Conservation (phyloP, 257 asterid genomes). For the Solanum habrochaites region DNA sequence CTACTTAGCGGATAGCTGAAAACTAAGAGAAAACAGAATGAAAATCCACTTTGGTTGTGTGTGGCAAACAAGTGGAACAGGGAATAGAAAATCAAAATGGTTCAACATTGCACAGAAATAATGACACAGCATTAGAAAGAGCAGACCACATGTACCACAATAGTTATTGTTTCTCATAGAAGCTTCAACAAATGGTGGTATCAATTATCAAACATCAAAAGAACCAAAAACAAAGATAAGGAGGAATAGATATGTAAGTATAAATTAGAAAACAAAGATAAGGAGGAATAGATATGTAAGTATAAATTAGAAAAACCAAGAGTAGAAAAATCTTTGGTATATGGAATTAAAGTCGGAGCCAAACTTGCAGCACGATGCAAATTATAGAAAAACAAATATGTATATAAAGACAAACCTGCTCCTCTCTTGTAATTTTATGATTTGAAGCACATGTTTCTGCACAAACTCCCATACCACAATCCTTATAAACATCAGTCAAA, state of each 20-base stretch:
- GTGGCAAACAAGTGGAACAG: not conserved
- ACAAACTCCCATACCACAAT: slow-evolving; percentile 95
- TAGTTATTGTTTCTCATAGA: not conserved
- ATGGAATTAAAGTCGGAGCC: not conserved
- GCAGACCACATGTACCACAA: not conserved
- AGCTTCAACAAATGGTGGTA: not conserved
- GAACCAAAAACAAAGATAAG: not conserved
- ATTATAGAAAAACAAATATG: not conserved
- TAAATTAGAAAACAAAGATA: not conserved
- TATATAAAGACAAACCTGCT: slow-evolving; percentile 51
- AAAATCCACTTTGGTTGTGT: not conserved
- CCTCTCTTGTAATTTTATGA: slow-evolving; percentile 75
- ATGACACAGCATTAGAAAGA: not conserved
- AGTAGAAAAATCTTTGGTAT: not conserved
- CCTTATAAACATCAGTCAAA: slow-evolving; percentile 90
- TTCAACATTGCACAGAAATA: not conserved
- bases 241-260: not conserved
- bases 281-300: not conserved
- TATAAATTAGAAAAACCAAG: not conserved
- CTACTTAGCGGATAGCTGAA: not conserved
- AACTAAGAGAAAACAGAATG: not conserved
- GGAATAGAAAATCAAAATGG: not conserved
- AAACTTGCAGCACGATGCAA: not conserved
- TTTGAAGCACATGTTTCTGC: slow-evolving; percentile 90
- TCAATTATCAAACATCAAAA: not conserved